Base-by-base conservation (phyloP, 495 filamentous ascomycete genomes). In the Rusavskia elegans region DNA sequence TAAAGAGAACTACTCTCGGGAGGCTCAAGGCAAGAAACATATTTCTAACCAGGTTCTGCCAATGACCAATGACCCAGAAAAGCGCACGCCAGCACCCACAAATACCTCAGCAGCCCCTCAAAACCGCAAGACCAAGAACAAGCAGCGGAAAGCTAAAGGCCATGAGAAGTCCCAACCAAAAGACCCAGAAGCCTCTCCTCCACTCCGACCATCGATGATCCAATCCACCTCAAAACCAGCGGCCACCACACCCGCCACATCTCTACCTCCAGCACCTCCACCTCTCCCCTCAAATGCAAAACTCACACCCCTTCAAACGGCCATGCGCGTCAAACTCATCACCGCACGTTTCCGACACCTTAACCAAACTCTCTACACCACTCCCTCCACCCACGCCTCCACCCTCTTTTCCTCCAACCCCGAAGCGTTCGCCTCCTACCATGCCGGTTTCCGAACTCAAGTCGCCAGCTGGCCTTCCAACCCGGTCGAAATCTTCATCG, bases 341-440 rank as follows among this genome's bases (percentile, higher is more conserved):
- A 88, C 86, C 5, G 88, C 92, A 14, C 90, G 92, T 53, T 98
- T 98, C 78, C 88, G 92, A 57, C 87, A 96, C 64, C 79, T 98
- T 55, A 98, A 98, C 69, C 82, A 98, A 68, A 88, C 84, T 4
- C 84, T 97, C 23, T 96, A 97, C 67, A 96, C 89, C 11, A 87
- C 83, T 6, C 84, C 89, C 16, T 98, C 92, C 1, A 65, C 70
- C 41, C 77, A 88, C 46, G 82, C 89, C 16, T 77, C 90, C 52
- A 64, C 77, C 52, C 77, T 95, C 38, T 97, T 97, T 71, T 64
- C 73, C 39, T 65, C 80, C 9, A 84, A 82, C 53, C 92, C 92
- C 0, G 85, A 92, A 55, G 83, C 95, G 70, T 98, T 95, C 70
- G 71, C 77, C 40, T 87, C 96, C 61, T 98, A 98, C 66, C 92